These are phyloP conservation scores for Entonaema liquescens DNA, from an alignment of 495 filamentous ascomycete genomes.

Conservation along the genomic window DNA sequence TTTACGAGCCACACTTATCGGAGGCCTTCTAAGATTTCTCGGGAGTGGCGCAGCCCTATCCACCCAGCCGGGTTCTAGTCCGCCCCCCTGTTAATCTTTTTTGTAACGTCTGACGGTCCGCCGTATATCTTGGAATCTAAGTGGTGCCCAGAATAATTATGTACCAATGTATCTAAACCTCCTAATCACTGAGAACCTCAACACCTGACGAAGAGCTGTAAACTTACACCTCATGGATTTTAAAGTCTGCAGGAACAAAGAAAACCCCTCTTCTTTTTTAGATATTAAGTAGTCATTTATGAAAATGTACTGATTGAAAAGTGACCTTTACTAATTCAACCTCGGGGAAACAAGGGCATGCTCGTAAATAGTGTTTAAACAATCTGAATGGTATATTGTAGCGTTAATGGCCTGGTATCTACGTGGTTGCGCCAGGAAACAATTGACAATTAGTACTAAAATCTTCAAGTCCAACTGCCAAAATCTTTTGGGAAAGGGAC, in stretches of 20 bases:
- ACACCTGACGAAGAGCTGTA: background rate
- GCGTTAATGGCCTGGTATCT: background rate
- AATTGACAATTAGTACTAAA: background rate
- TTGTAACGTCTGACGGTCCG: background rate
- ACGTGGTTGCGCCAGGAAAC: background rate
- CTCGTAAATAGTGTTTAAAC: background rate
- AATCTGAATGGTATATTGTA: background rate
- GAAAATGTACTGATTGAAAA: background rate
- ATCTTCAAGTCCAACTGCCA: background rate
- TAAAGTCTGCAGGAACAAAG: background rate
- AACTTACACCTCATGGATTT: background rate
- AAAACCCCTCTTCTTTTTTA: background rate
- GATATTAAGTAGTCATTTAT: background rate
- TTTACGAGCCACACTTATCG: constrained; percentile 17
- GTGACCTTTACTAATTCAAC: background rate
- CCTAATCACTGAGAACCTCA: background rate
- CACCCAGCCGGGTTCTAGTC: background rate
- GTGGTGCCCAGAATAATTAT: no score
- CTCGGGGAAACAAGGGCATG: background rate
- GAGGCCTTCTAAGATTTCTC: background rate
- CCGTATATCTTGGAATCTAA: no score
- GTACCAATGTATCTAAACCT: background rate
- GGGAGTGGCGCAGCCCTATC: constrained; percentile 8
- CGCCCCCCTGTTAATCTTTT: background rate
- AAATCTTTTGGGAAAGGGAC: background rate